Evolutionary conservation across 2,329 filamentous ascomycete species (phyloP), one percentile per base, ranked within the genome.

Genomic region (Cucurbitaria berberidis): DNA sequence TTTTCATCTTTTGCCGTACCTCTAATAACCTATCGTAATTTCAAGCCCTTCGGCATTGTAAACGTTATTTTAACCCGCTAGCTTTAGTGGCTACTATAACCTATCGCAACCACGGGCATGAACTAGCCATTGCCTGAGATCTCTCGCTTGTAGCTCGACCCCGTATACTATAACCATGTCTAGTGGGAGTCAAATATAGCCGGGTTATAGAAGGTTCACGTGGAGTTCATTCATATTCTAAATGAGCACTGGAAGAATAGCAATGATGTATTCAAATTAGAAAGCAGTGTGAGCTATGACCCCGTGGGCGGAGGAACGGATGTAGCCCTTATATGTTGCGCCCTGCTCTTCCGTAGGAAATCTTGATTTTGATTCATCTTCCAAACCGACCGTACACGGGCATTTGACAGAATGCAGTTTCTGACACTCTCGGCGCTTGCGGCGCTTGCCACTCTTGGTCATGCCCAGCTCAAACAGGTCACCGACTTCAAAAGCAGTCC

Each of bases 401-500:
- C 29, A 34, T n/a, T 34, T 34, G 30, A 34, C 30, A 43, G 19
- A 16, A 49, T 49, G 47, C 47, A 49, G 29, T 32, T 47, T 10
- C 38, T 53, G 18, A 38, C 45, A 18, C 10, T 21, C 32, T 29
- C 40, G 11, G 45, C 45, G 11, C 35, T 52, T 9, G 48, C 42
- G 5, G 45, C 45, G 21, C 35, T 57, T 18, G 53, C 52, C 13
- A 35, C 54, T 8, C 32, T 61, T 3, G 46, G 43, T 9, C 46
- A 30, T 16, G 40, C 46, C 10, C 51, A 58, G 16, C 57, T 76
- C 27, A 61, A 65, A 32, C 66, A 76, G 45, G 73, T 81, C 49
- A 69, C 67, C 18, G 64, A 70, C 59, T 80, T 77, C 49, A 77
- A 76, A 8, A 62, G 30, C 19, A 84, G 82, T 55, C 75, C 78